Percentiles rank a stretch among this genome's conserved stretches.
Evolutionary conservation across 2,329 filamentous ascomycete species (phyloP).

Genomic region (Fusarium mangiferae): DNA sequence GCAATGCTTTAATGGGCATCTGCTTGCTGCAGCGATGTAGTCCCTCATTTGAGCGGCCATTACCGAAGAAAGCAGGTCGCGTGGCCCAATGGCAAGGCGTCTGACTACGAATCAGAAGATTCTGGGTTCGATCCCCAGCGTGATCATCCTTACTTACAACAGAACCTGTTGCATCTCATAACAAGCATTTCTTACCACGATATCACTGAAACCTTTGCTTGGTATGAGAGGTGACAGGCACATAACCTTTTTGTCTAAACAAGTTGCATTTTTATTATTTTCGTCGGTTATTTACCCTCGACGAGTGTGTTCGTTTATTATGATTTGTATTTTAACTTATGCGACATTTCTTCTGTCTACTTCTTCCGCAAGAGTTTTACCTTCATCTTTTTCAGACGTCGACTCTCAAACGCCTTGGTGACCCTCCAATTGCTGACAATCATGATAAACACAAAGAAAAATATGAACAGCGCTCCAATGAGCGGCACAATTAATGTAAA

Average conservation of each 20-base stretch:
- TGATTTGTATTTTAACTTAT: background rate
- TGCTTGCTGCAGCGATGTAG: background rate
- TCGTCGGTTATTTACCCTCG: background rate
- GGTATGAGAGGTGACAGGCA: rapidly evolving
- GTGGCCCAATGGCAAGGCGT: constrained; percentile 36
- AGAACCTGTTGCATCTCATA: rapidly evolving
- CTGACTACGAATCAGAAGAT: constrained; percentile 38
- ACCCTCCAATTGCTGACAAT: constrained; percentile 28
- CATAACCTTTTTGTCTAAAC: rapidly evolving
- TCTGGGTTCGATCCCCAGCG: constrained; percentile 36
- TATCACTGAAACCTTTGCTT: no score
- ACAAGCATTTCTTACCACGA: no score
- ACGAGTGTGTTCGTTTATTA: background rate
- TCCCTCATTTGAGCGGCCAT: rapidly evolving
- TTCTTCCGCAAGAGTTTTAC: background rate
- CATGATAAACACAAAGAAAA: constrained; percentile 29
- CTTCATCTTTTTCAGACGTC: constrained; percentile 20
- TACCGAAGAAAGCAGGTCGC: constrained; percentile 4
- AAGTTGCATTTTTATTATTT: rapidly evolving
- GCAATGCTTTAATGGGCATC: no score
- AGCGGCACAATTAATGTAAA: constrained; percentile 30
- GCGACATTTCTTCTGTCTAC: background rate
- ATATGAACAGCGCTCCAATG: constrained; percentile 21
- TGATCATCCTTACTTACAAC: background rate
- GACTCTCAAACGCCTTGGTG: constrained; percentile 25